A percentile compares a stretch with the other conserved stretches of the same genome.
These are phyloP conservation scores for Daphne laureola DNA, from an alignment of 441 rosid genomes.

Conservation along the genomic window DNA sequence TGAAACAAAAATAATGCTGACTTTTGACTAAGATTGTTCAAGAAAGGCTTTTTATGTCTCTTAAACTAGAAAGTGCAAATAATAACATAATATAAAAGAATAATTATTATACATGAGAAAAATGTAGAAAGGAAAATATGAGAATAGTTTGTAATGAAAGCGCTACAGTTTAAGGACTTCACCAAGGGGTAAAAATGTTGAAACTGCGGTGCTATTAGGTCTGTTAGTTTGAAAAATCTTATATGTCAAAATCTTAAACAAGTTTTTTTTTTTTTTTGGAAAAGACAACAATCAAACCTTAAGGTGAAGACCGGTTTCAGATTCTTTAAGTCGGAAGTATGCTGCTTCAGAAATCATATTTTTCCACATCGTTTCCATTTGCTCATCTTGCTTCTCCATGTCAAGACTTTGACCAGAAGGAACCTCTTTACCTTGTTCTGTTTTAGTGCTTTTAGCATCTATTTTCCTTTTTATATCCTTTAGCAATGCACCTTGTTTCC, in stretches of 20 bases:
- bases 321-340: conserved; percentile 66
- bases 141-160: too few species aligned
- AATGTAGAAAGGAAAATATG: too few species aligned
- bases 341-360: conserved; percentile 55
- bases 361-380: conserved; percentile 51
- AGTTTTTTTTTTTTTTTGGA: conserved; percentile 3
- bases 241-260: conserved; percentile 11
- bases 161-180: too few species aligned
- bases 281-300: conserved; percentile 44
- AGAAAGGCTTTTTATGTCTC: too few species aligned
- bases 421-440: conserved; percentile 41
- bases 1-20: too few species aligned
- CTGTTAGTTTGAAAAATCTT: conserved; percentile 9
- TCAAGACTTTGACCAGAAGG: conserved; percentile 29
- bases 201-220: not conserved
- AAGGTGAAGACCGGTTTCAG: conserved; percentile 74
- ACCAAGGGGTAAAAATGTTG: not conserved
- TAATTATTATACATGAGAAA: too few species aligned
- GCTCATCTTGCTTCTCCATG: conserved; percentile 42
- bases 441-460: conserved; percentile 42
- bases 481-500: conserved; percentile 74
- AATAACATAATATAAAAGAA: too few species aligned
- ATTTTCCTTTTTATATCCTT: conserved; percentile 70
- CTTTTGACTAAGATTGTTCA: too few species aligned
- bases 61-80: too few species aligned